phyloP scores from a whole-genome alignment of 2,329 filamentous ascomycete species.

The Neofusicoccum ribis region DNA sequence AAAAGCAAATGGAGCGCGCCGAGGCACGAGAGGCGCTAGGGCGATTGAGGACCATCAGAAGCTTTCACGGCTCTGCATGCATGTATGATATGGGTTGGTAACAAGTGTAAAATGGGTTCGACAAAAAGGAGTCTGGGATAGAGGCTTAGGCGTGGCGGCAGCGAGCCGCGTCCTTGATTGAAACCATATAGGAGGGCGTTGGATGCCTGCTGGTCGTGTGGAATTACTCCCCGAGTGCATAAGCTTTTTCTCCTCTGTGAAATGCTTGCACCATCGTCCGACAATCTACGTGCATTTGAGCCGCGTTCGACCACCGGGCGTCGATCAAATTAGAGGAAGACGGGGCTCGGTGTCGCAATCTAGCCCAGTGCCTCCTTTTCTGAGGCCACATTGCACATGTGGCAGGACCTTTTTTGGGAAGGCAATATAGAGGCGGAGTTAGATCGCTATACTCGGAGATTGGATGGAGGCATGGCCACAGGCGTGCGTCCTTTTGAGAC shows the following conservation, averaged over 20 bases:
- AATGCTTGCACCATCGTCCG: background rate
- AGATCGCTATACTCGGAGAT: constrained; percentile 14
- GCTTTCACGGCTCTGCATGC: background rate
- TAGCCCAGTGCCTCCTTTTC: background rate
- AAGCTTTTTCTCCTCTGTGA: background rate
- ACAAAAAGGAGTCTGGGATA: background rate
- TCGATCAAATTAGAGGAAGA: background rate
- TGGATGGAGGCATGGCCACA: constrained; percentile 1
- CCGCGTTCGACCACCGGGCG: background rate
- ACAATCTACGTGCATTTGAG: background rate
- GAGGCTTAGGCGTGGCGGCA: background rate
- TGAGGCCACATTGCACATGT: background rate
- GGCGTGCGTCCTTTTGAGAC: background rate
- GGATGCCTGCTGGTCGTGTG: background rate
- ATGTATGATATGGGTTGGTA: background rate
- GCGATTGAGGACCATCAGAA: background rate
- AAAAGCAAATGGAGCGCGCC: background rate
- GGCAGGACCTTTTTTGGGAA: background rate
- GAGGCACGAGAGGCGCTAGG: background rate
- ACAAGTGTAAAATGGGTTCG: background rate
- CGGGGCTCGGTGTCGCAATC: background rate
- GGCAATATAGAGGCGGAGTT: constrained; percentile 8
- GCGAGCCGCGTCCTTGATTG: background rate
- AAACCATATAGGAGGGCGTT: background rate
- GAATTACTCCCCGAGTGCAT: background rate